Evolutionary conservation across 192 early-diverging fungal species (phyloP).

Genomic region (Neocallimastix lanati): DNA sequence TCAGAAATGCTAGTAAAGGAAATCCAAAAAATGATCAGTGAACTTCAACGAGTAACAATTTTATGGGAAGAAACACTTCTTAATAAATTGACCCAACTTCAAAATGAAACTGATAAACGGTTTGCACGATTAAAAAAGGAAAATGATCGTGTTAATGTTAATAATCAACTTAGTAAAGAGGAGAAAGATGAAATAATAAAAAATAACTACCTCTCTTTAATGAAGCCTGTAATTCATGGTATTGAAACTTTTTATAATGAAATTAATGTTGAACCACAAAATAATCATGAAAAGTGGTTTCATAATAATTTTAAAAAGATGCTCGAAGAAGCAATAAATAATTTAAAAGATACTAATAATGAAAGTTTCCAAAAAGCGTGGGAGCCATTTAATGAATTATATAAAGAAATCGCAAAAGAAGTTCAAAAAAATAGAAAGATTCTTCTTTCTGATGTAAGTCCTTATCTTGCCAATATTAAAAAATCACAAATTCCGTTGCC

Average conservation of each 20-base stretch:
- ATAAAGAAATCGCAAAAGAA: constrained; percentile 31
- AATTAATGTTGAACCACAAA: constrained; percentile 12
- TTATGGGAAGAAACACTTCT: constrained; percentile 69
- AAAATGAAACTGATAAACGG: constrained; percentile 30
- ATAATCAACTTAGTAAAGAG: constrained; percentile 9
- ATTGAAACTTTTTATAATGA: constrained; percentile 29
- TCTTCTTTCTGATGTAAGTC: constrained; percentile 33
- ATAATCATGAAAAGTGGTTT: constrained; percentile 56
- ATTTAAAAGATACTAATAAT: constrained; percentile 19
- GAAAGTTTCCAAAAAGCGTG: constrained; percentile 25
- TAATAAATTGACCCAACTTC: constrained; percentile 38
- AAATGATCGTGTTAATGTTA: constrained; percentile 23
- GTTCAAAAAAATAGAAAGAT: constrained; percentile 29
- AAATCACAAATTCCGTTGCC: constrained; percentile 5
- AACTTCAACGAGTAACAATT: constrained; percentile 50
- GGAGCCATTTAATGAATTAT: constrained; percentile 34
- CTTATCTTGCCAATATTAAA: constrained; percentile 21
- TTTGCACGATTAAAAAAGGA: constrained; percentile 36
- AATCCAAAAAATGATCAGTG: constrained; percentile 30
- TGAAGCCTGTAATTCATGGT: constrained; percentile 32
- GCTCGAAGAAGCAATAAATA: constrained; percentile 29
- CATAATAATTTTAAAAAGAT: constrained; percentile 21
- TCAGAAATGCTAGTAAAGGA: constrained; percentile 23
- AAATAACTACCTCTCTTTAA: constrained; percentile 26
- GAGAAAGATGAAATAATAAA: constrained; percentile 22